These are phyloP conservation scores for Globisporangium rhizosaccharum DNA, from an alignment of 352 stramenopile species.

Conservation along the genomic window DNA sequence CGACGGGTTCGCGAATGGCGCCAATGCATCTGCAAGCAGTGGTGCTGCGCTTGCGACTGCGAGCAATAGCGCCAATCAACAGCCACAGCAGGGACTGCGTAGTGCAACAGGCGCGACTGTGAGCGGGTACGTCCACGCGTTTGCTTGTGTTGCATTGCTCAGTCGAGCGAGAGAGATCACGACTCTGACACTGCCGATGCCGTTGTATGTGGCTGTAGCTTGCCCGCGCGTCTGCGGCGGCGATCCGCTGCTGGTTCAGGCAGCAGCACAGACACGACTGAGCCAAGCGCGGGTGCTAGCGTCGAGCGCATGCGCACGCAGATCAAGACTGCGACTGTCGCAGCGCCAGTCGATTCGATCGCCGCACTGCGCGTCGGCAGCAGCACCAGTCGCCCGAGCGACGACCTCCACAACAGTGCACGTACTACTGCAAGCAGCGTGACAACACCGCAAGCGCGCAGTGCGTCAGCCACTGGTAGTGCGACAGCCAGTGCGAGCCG, in stretches of 20 bases:
- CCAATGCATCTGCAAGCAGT: not conserved
- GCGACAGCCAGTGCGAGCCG: not conserved
- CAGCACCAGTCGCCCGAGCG: too few relatives aligned
- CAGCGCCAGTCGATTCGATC: not conserved
- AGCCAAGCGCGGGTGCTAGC: not conserved
- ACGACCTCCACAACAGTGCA: too few relatives aligned
- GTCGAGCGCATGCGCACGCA: constrained; percentile 4
- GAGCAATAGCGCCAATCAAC: not conserved
- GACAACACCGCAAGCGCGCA: not conserved
- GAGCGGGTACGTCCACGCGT: constrained; percentile 3
- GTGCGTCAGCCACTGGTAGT: not conserved
- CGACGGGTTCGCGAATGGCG: not conserved
- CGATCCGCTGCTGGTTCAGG: not conserved
- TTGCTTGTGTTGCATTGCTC: not conserved
- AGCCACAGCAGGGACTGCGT: not conserved
- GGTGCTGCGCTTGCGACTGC: not conserved
- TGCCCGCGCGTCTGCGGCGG: constrained; percentile 4
- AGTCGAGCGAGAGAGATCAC: not conserved
- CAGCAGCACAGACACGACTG: not conserved
- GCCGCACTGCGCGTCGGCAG: too few relatives aligned
- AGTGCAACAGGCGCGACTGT: not conserved
- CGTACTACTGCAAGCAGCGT: too few relatives aligned
- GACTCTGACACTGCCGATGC: too few relatives aligned
- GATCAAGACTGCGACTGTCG: constrained; percentile 8
- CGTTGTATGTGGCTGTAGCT: not conserved